Base-by-base conservation (phyloP, 2,329 filamentous ascomycete species). In the Lachnellula arida region DNA sequence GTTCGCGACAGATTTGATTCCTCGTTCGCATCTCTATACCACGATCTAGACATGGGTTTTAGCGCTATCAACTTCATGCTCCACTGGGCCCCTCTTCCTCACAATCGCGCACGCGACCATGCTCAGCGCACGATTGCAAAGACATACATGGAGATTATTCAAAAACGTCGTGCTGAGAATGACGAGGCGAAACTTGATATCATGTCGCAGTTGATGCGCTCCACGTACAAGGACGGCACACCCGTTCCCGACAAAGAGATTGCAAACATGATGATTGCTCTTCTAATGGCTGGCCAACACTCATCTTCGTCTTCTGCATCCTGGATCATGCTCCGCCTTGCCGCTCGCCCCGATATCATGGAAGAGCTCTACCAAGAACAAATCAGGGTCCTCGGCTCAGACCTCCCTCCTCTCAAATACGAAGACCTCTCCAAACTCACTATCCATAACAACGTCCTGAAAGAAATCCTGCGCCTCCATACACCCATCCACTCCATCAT, bases 401-500 rank as follows among this genome's bases (percentile, higher is more conserved):
- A 92, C 68, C 81, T 94, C 47, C 89, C 88, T 17, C 78, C 84
- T 14, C 80, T 96, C 47, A 82, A 80, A 48, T 93, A 88, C 70
- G 92, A 96, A 63, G 81, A 87, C 62, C 81, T 97, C 15, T 78
- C 86, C 64, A 87, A 87, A 72, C 81, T 97, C 35, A 84, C 90
- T 49, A 82, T 97, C 19, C 89, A 96, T 77, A 80, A 86, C 65
- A 87, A 90, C 66, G 86, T 95, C 61, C 81, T 97, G 74, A 94
- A 93, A 76, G 92, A 97, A 75, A 96, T 92, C 2, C 86, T 97
- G 40, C 88, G 92, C 60, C 79, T 97, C 15, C 89, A 97, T 72
- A 88, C 91, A 1, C 92, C 92, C 1, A 97, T 97, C 68, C 92
- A 97, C 80, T 94, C 89, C 50, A 96, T 97, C 68, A 84, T 97